Base-by-base conservation (phyloP, 2,329 filamentous ascomycete species). In the Akanthomyces muscarius region DNA sequence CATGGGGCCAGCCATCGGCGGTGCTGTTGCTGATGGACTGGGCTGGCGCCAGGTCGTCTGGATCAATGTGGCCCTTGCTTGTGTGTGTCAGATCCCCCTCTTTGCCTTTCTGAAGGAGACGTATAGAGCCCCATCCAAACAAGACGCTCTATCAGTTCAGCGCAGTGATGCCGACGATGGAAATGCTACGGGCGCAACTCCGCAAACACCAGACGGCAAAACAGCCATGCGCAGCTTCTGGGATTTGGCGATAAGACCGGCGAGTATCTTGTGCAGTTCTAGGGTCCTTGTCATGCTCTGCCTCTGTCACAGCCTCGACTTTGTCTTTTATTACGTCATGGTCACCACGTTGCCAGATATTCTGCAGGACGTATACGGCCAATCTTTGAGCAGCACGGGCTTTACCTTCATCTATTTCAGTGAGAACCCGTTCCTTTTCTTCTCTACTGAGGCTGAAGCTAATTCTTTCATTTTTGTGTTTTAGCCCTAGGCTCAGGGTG, bases 51-150 rank as follows among this genome's bases (percentile, higher is more conserved):
- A 71, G 50, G 78, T 84, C 0, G 69, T 87, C 2, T 82, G 81
- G 76, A 78, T 85, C 62, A 77, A 78, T 10, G 79, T 77, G 2
- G 75, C 67, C 0, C 68, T 87, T 33, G 80, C 83, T 0, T 70
- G 75, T 6, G 65, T 75, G 2, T 83, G 81, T 65, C 83, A 85
- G 70, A 30, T 83, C 0, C 56, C 79, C 3, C 83, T 86, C 65
- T 69, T 86, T 7, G 72, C 73, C 0, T 80, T 75, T 67, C 85
- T 84, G 67, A 73, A 78, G 7, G 86, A 89, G 73, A 89, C 86
- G 11, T 89, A 88, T 72, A 82, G 50, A 36, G 50, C 30, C 8
- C 30, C 28, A 81, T 67, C 77, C 18, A 44, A 74, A 77, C 0
- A 83, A 87, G 44, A 70, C 87, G 51, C 70, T 76, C 8, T 0